These are phyloP conservation scores for Adansonia gregorii DNA, from an alignment of 441 rosid species.

Conservation along the genomic window DNA sequence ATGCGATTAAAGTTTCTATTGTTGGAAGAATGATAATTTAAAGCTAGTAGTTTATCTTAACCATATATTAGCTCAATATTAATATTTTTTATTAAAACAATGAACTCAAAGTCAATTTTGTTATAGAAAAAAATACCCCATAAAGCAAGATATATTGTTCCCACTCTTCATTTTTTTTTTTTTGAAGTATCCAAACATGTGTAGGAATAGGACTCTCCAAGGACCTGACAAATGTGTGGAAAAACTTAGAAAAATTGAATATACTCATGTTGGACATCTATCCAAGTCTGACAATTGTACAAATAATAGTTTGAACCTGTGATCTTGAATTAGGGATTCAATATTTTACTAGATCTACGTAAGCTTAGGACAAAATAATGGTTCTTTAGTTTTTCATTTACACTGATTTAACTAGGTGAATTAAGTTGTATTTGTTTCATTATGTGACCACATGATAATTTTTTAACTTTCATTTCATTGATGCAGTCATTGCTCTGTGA, in stretches of 20 bases:
- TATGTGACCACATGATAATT: not conserved
- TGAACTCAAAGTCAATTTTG: too few relatives aligned
- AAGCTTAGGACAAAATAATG: not conserved
- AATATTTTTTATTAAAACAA: too few relatives aligned
- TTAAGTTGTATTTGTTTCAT: not conserved
- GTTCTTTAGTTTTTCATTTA: not conserved
- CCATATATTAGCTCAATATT: too few relatives aligned
- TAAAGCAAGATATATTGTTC: too few relatives aligned
- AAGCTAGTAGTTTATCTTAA: too few relatives aligned
- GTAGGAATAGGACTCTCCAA: too few relatives aligned
- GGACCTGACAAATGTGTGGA: too few relatives aligned
- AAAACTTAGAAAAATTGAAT: too few relatives aligned
- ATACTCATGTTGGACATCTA: too few relatives aligned
- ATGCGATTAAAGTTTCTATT: not conserved
- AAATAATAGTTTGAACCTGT: not conserved
- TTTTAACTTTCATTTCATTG: not conserved
- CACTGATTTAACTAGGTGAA: not conserved
- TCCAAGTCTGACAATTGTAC: not conserved
- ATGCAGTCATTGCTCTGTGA: conserved; percentile 63
- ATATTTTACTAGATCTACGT: not conserved
- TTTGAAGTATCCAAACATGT: too few relatives aligned
- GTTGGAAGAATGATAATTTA: not conserved
- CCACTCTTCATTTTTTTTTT: too few relatives aligned
- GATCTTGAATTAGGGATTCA: not conserved
- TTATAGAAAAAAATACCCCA: too few relatives aligned